Evolutionary conservation across 2,329 filamentous ascomycete genomes (phyloP).

Genomic region (Harringtonia lauricola): DNA sequence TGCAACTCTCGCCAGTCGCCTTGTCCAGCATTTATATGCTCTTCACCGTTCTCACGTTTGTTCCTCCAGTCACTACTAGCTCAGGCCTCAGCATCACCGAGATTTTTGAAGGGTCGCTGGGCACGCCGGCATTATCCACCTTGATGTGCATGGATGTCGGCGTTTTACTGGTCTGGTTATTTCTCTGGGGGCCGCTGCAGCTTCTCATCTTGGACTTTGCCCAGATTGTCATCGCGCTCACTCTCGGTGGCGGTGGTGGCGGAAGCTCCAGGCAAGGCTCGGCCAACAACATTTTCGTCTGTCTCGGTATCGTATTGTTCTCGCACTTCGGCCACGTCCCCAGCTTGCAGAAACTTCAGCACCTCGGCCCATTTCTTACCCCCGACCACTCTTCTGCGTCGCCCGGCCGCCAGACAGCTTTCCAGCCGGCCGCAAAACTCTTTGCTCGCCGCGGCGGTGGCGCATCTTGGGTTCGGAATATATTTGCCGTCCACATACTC

Average conservation of each 20-base stretch:
- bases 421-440: constrained; percentile 30
- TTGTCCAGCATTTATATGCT: constrained; percentile 83
- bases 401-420: constrained; percentile 32
- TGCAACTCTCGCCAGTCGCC: constrained; percentile 81
- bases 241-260: constrained; percentile 56
- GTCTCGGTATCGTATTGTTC: constrained; percentile 54
- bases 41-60: constrained; percentile 87
- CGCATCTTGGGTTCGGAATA: constrained; percentile 56
- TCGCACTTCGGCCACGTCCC: constrained; percentile 36
- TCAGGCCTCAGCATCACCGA: constrained; percentile 77
- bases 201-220: constrained; percentile 82
- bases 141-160: constrained; percentile 75
- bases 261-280: constrained; percentile 57
- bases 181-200: constrained; percentile 78
- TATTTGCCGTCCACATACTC: constrained; percentile 63
- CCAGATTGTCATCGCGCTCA: constrained; percentile 87
- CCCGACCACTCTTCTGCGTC: constrained; percentile 21
- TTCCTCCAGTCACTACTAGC: constrained; percentile 69
- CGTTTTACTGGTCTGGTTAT: constrained; percentile 75
- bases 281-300: constrained; percentile 61
- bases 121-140: constrained; percentile 76
- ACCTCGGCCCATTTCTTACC: constrained; percentile 19
- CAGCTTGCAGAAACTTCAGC: constrained; percentile 35
- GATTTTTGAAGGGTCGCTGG: constrained; percentile 78
- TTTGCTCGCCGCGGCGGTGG: constrained; percentile 45